Base-by-base conservation (phyloP, 2,329 filamentous ascomycete species). In the Celoporthe dispersa region DNA sequence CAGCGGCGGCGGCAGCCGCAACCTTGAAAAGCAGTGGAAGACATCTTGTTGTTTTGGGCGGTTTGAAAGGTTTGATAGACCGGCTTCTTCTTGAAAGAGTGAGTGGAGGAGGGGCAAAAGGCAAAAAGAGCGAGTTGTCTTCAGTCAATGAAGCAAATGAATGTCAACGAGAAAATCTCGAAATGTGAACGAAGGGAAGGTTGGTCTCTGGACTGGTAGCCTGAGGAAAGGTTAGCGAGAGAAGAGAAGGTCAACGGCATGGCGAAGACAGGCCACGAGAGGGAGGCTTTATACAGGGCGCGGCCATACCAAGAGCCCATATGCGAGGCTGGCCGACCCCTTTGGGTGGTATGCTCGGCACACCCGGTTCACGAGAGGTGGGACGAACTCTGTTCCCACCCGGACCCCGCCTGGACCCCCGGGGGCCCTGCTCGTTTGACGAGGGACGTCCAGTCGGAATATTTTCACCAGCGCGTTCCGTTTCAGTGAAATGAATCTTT, bases 121-220 rank as follows among this genome's bases (percentile, higher is more conserved):
- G 44, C 37, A 48, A 48, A 48, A n/a, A n/a, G 22, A 48, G 22
- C 6, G 55, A 44, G 44, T 66, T 48, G 35, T 67, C 71, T 72
- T 62, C 71, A 71, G 53, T 72, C 71, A 69, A 72, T 69, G 71
- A 72, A 72, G 69, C 35, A 66, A 71, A 68, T 28, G 60, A 72
- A 63, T 57, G 68, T 68, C 62, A 65, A 69, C 31, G 71, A 70
- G 53, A 48, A 48, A 19, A 25, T 59, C 33, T 59, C 66, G 55
- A 59, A 59, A 64, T 31, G 63, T 9, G 37, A 70, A 67, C 22
- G 57, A 28, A 66, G 39, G 60, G 70, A 68, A 68, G 7, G 48
- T 63, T 44, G 31, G 33, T 16, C 12, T 55, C 25, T 19, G 66
- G 51, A 51, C 35, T 59, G 57, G 8, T 69, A 35, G 31, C 39